Conservation (phyloP, 139 green algal genomes). For the Chlorella sp. region DNA sequence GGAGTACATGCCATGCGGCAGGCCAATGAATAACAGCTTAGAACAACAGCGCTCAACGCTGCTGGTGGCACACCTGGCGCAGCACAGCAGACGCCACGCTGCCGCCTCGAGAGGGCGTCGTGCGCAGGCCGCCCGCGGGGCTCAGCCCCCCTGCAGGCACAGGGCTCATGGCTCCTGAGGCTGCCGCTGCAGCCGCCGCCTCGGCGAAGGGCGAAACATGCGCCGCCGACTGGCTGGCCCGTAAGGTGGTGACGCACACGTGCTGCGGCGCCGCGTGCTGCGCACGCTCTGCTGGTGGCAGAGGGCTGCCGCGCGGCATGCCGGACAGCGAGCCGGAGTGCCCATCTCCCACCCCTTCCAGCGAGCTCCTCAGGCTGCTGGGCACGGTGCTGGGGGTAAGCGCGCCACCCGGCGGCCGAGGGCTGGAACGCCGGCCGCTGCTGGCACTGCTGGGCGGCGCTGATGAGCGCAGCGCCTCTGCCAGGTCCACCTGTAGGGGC, state of each 20-base stretch:
- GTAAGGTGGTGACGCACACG: background rate
- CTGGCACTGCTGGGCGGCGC: background rate
- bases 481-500: background rate
- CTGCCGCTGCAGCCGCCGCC: no score
- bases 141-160: no score
- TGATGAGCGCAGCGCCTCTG: background rate
- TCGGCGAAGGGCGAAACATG: no score
- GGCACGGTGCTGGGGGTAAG: background rate
- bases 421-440: background rate
- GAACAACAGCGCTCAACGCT: no score
- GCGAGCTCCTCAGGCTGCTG: slow-evolving; percentile 1
- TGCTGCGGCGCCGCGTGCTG: background rate
- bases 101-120: background rate
- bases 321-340: no score
- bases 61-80: slow-evolving; percentile 30
- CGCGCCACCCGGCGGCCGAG: background rate
- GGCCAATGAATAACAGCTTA: no score
- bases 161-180: no score
- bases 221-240: background rate
- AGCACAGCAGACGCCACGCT: slow-evolving; percentile 19
- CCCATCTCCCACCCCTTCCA: background rate
- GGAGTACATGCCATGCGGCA: no score
- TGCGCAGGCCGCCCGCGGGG: no score
- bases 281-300: no score
- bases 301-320: no score